A percentile compares a stretch with the other conserved stretches of the same genome.
phyloP scores from a whole-genome alignment of 257 asterid genomes.

The Rauvolfia tetraphylla region DNA sequence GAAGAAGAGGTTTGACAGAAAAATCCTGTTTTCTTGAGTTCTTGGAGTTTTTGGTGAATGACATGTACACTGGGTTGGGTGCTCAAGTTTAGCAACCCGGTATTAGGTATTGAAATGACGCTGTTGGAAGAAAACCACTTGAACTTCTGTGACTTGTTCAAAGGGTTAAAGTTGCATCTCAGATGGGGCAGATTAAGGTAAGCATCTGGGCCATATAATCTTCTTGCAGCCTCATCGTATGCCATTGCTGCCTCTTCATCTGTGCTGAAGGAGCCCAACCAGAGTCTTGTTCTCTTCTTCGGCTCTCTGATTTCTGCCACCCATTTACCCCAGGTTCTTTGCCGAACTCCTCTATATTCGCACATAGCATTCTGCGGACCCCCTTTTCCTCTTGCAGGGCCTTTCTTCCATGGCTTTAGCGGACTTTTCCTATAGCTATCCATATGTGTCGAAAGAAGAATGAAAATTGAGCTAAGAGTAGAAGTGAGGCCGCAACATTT shows the following conservation, averaged over 20 bases:
- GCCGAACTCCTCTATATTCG: conserved; percentile 89
- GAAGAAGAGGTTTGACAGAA: conserved; percentile 45
- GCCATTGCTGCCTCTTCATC: conserved; percentile 99
- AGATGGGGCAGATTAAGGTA: conserved; percentile 86
- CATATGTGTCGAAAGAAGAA: conserved; percentile 31
- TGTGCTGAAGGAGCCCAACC: conserved; percentile 91
- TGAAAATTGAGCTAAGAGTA: neutral
- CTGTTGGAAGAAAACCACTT: conserved; percentile 78
- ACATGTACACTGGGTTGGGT: conserved; percentile 90
- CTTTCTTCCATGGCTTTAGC: conserved; percentile 97
- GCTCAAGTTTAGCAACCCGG: conserved; percentile 70
- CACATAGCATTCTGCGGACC: conserved; percentile 91
- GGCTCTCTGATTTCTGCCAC: conserved; percentile 93
- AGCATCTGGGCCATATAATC: conserved; percentile 88
- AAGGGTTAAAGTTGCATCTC: conserved; percentile 72
- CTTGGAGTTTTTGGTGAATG: conserved; percentile 88
- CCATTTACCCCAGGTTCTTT: conserved; percentile 96
- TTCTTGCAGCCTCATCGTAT: conserved; percentile 90
- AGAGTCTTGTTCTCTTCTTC: conserved; percentile 77
- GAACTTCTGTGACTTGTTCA: conserved; percentile 81
- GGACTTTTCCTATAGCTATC: conserved; percentile 63
- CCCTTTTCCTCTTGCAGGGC: conserved; percentile 94
- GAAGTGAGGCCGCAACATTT: conserved; percentile 16
- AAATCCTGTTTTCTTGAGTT: conserved; percentile 61
- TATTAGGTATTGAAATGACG: conserved; percentile 40